A percentile compares a stretch with the other conserved stretches of the same genome.
These are phyloP conservation scores for Pelargonium nanum DNA, from an alignment of 345 rosid genomes.

Conservation along the genomic window DNA sequence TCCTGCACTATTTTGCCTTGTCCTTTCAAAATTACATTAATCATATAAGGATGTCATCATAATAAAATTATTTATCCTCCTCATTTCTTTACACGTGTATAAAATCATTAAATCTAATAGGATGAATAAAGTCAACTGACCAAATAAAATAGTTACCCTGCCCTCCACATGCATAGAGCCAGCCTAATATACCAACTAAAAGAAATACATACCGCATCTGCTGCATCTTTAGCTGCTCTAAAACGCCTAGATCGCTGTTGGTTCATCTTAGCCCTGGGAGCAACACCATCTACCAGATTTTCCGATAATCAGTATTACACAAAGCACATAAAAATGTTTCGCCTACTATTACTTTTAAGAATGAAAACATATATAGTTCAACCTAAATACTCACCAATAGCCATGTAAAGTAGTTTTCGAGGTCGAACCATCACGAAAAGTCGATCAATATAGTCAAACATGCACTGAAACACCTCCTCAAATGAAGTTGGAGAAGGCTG, in stretches of 20 bases:
- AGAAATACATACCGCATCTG: constrained; percentile 55
- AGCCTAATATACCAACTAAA: not conserved
- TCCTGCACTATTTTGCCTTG: too few species aligned
- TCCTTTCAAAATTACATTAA: too few species aligned
- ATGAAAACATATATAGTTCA: not conserved
- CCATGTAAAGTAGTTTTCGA: constrained; percentile 73
- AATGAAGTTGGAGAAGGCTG: constrained; percentile 75
- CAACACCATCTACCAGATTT: constrained; percentile 68
- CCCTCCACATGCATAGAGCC: too few species aligned
- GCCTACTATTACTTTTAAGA: not conserved
- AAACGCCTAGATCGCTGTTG: constrained; percentile 92
- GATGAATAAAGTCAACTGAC: too few species aligned
- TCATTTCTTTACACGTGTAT: too few species aligned
- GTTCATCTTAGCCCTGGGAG: constrained; percentile 97
- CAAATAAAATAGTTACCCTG: too few species aligned
- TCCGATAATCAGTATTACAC: not conserved
- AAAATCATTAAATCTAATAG: too few species aligned
- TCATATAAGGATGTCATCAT: too few species aligned
- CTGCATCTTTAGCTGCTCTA: constrained; percentile 88
- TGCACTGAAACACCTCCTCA: constrained; percentile 63
- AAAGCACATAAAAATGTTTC: not conserved
- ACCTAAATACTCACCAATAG: constrained; percentile 52
- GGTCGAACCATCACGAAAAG: constrained; percentile 94
- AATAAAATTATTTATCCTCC: too few species aligned
- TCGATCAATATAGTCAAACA: constrained; percentile 85